Evolutionary conservation across 176 grass and related monocot genomes (phyloP).

Genomic region (Triticum timopheevii): DNA sequence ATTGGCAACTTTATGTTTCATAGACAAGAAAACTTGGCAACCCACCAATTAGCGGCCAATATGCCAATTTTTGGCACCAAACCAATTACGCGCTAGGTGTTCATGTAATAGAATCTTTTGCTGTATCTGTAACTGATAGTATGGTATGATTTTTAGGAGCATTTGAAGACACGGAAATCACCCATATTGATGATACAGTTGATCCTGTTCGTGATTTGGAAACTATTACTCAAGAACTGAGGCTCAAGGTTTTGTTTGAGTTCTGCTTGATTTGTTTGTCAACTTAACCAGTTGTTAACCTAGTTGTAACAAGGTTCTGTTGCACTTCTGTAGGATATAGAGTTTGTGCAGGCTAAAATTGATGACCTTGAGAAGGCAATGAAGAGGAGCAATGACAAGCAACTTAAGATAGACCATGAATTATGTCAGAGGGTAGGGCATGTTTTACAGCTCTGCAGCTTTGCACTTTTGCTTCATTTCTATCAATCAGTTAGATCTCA

Average conservation of each 20-base stretch:
- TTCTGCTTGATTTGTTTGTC: slow-evolving; percentile 16
- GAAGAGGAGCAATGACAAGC: slow-evolving; percentile 99
- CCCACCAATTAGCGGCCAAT: too few relatives aligned
- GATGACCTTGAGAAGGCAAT: slow-evolving; percentile 93
- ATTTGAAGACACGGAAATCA: slow-evolving; percentile 93
- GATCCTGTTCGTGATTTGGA: slow-evolving; percentile 99
- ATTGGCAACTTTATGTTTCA: too few relatives aligned
- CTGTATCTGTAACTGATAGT: slow-evolving; percentile 18
- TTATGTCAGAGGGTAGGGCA: slow-evolving; percentile 71
- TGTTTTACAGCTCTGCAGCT: not conserved
- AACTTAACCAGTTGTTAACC: not conserved
- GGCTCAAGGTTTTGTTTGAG: slow-evolving; percentile 72
- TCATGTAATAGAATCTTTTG: not conserved
- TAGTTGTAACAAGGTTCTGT: not conserved
- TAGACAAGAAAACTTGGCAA: too few relatives aligned
- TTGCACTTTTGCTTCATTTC: not conserved
- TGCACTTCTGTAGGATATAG: slow-evolving; percentile 70
- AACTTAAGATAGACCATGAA: slow-evolving; percentile 90
- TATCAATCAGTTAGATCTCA: slow-evolving; percentile 11
- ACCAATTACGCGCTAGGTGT: too few relatives aligned
- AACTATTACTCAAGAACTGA: slow-evolving; percentile 84
- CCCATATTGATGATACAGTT: slow-evolving; percentile 89
- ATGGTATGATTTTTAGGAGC: slow-evolving; percentile 61
- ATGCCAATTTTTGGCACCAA: too few relatives aligned
- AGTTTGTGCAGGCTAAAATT: slow-evolving; percentile 68